Evolutionary conservation across 768 basidiomycete species (phyloP), one percentile per base, ranked within the genome.

Genomic region (Tylopilus balloui): DNA sequence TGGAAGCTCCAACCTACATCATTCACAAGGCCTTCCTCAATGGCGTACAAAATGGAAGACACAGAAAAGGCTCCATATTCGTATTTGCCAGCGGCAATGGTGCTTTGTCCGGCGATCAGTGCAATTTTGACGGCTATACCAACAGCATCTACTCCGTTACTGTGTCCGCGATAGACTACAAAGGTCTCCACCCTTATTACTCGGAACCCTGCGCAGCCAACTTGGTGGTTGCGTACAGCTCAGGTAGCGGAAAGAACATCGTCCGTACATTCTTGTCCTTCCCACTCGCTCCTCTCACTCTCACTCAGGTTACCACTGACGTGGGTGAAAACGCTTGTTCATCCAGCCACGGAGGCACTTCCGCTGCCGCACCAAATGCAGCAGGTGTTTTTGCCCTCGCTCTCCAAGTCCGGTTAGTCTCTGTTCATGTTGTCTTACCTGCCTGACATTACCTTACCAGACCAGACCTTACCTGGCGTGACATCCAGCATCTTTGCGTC

Each of bases 51-150:
- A 85, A 88, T 28, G 96, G 96, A 2, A 81, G 96, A 38, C 77
- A 70, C 23, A 92, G 93, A 20, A 92, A 89, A 62, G 96, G 96
- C 1, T 92, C 88, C 27, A 76, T 99, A 52, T 98, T 88, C 56
- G 96, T 99, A 23, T 99, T 98, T 62, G 96, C 96, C 4, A 93
- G 91, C 46, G 96, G 96, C 0, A 99, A 99, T 63, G 96, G 96
- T 8, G 96, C 92, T 25, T 78, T 78, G 8, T 77, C 78, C 47
- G 91, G 88, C 15, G 96, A 99, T 63, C 95, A 98, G 67, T 99
- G 96, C 74, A 99, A 99, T 66, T 98, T 99, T 62, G 95, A 98
- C 58, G 96, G 96, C 7, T 99, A 99, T 67, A 99, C 96, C 12
- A 99, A 99, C 65, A 91, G 88, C 60, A 94, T 98, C 50, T 97